phyloP scores from a whole-genome alignment of 495 filamentous ascomycete genomes.

The Annulohypoxylon nitens region DNA sequence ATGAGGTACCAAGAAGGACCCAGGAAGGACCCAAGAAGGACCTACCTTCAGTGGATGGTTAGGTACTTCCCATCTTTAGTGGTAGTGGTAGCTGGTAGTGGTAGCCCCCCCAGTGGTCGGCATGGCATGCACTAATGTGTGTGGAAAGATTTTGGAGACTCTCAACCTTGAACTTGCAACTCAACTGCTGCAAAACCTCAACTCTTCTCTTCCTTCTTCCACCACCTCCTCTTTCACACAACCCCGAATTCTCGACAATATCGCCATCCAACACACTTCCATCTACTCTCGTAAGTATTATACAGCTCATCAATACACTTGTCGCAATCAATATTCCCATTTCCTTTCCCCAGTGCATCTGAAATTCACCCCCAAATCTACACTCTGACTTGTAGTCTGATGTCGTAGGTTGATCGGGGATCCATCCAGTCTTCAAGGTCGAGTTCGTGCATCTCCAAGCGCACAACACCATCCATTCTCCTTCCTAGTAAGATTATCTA shows the following conservation, averaged over 20 bases:
- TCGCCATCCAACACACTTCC: constrained; percentile 44
- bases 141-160: constrained; percentile 50
- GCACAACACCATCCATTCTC: constrained; percentile 53
- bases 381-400: constrained; percentile 31
- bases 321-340: constrained; percentile 8
- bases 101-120: constrained; percentile 27
- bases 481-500: constrained; percentile 56
- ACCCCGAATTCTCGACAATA: constrained; percentile 46
- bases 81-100: too few relatives aligned
- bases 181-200: constrained; percentile 51
- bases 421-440: constrained; percentile 46
- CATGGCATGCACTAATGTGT: constrained; percentile 50
- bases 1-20: constrained; percentile 13
- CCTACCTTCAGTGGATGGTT: constrained; percentile 12
- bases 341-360: constrained; percentile 13
- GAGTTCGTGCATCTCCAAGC: constrained; percentile 51
- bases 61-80: constrained; percentile 17
- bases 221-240: constrained; percentile 55
- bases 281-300: constrained; percentile 47
- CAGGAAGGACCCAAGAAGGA: constrained; percentile 14
- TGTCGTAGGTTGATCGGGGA: constrained; percentile 50
- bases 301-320: constrained; percentile 33
- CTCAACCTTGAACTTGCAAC: constrained; percentile 1
- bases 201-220: constrained; percentile 51
- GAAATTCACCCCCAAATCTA: constrained; percentile 23